Evolutionary conservation across 179 eudicot species (phyloP).

Genomic region (Drosera spatulata): DNA sequence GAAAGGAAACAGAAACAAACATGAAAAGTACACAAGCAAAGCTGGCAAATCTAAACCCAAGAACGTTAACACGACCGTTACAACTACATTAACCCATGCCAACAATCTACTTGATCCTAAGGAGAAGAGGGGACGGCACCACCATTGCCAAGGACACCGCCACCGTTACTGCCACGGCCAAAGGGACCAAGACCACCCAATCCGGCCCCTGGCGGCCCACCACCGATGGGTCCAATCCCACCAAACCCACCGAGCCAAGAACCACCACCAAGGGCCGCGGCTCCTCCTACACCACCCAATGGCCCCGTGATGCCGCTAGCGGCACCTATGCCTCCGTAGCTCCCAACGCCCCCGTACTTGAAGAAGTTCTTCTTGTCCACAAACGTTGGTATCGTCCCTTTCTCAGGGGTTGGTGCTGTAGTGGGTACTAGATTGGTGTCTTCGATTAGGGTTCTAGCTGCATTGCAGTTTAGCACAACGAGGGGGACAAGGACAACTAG

Average conservation of each 20-base stretch:
- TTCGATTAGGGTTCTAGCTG: no score
- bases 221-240: background rate
- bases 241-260: background rate
- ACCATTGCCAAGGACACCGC: background rate
- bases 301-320: background rate
- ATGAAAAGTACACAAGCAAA: no score
- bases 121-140: background rate
- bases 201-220: background rate
- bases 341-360: background rate
- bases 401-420: background rate
- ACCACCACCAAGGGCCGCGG: background rate
- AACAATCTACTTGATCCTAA: no score
- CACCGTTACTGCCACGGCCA: background rate
- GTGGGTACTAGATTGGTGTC: no score
- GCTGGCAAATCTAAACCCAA: no score
- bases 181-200: background rate
- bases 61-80: no score
- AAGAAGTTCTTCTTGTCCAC: background rate
- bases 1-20: no score
- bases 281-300: slow-evolving; percentile 2
- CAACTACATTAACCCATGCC: no score
- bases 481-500: no score
- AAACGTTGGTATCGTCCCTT: background rate
- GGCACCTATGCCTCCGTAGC: background rate
- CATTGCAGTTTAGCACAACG: no score